phyloP scores from a whole-genome alignment of 352 stramenopile genomes.

The Pythium myriotylum region DNA sequence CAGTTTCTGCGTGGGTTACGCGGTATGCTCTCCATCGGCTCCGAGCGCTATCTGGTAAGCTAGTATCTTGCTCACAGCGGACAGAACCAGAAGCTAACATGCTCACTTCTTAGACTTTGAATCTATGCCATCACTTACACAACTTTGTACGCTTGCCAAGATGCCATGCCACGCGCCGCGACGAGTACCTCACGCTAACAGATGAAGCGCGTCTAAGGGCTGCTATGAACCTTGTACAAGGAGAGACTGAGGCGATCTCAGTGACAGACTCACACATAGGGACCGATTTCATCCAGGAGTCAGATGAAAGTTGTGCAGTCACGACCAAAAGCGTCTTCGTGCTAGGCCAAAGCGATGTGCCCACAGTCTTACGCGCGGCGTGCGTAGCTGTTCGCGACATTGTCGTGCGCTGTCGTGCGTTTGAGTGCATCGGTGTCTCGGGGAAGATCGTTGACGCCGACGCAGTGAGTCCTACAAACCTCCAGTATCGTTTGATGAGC shows the following conservation, averaged over 20 bases:
- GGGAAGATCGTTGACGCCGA: slow-evolving; percentile 16
- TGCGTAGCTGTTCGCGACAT: slow-evolving; percentile 28
- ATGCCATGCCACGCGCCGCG: neutral
- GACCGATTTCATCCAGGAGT: neutral
- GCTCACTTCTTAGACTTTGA: no score
- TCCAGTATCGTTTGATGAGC: slow-evolving; percentile 12
- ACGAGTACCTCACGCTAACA: neutral
- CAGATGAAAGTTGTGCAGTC: slow-evolving; percentile 19
- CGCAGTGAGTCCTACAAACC: neutral
- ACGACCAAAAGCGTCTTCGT: slow-evolving; percentile 38
- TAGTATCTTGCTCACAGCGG: neutral
- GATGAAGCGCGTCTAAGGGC: neutral
- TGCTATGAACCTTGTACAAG: slow-evolving; percentile 14
- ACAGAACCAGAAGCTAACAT: no score
- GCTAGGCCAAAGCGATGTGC: slow-evolving; percentile 32
- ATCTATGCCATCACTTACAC: neutral
- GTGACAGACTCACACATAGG: neutral
- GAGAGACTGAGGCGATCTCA: slow-evolving; percentile 17
- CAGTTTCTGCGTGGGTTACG: no score
- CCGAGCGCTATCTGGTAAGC: neutral
- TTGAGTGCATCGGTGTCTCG: slow-evolving; percentile 21
- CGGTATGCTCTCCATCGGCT: no score
- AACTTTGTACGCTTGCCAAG: neutral
- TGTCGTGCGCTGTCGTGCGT: slow-evolving; percentile 31
- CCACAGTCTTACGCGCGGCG: slow-evolving; percentile 23